Evolutionary conservation across 2,329 filamentous ascomycete species (phyloP), one percentile per base, ranked within the genome.

Genomic region (Nannizziopsis arthrosporioides): DNA sequence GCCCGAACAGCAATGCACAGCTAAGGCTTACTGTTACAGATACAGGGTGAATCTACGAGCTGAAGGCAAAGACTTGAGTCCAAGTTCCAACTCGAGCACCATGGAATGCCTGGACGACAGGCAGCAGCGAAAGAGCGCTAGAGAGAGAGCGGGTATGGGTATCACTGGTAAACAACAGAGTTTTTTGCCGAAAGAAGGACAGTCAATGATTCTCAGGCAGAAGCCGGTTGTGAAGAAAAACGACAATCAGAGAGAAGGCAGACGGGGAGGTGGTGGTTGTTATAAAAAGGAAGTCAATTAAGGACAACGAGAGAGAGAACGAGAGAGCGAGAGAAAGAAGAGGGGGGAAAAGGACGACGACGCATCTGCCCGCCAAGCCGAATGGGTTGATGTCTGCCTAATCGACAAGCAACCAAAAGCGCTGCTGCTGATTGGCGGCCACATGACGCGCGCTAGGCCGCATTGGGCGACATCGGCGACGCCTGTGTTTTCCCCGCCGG

Each of bases 381-480:
- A 53, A 50, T 56, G 58, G n/a, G 49, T 32, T 46, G 57, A 59
- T 63, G 62, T 65, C 63, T 66, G 63, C 63, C 63, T 66, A 59
- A 64, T 64, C 58, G 62, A 57, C 60, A 56, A 63, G 43, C 22
- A 27, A 27, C 22, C 22, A 27, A 5, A 12, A 50, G 38, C 61
- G 59, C 60, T 44, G 7, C 32, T 6, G 7, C 3, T 10, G 54
- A 55, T 36, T 37, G 58, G 62, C 12, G 53, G 53, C 14, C 22
- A 22, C 22, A 18, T 27, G 27, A 37, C 31, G 17, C 15, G 34
- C 45, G 42, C 51, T 47, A 53, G 37, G 9, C 46, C 37, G 5
- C 5, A 43, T 51, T 17, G 30, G 45, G 49, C n/a, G 9, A 19
- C 15, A 44, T 35, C 47, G 36, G 41, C 5, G 5, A 19, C 27